Base-by-base conservation (phyloP, 2,329 filamentous ascomycete genomes). In the Chaetomiaceae sp. region DNA sequence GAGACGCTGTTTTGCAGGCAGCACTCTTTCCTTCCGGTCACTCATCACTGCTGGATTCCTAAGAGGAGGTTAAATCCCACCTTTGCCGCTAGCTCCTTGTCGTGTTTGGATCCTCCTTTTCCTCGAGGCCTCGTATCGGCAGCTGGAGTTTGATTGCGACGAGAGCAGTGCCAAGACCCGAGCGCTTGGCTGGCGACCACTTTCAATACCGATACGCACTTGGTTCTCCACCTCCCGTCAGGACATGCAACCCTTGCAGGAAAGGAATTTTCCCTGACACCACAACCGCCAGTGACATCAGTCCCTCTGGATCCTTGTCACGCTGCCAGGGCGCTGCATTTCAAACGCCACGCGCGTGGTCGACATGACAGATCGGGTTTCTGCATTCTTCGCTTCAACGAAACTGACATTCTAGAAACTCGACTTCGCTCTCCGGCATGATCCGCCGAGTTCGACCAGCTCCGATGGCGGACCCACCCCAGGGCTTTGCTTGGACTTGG, bases 71-170 rank as follows among this genome's bases (percentile, higher is more conserved):
- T 27, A 9, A 5, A 9, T 27, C 9, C 9, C 25, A 14, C 21
- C 14, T 42, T n/a, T 42, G 36, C 9, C 23, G 20, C 14, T 14
- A 16, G 25, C 29, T 21, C 23, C 20, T 18, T 27, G 11, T 41
- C 38, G 14, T 50, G 29, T 38, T 5, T 16, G 33, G n/a, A n/a
- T 14, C 44, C 34, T 33, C 20, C 13, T 36, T 50, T 37, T 37
- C 14, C 23, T 5, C n/a, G n/a, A 11, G 5, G 11, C 11, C 53
- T 58, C 56, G 56, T 58, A 53, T 58, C 33, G 48, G 48, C 44
- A 48, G 37, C 27, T 38, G 29, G 36, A 27, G 38, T 55, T 58
- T 58, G 50, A 55, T 58, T 55, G 34, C 53, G 30, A 37, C 42
- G 38, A 38, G 36, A 46, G 38, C 29, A 30, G n/a, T 23, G 56